Conservation (phyloP, 139 green algal genomes). For the Microglena sp. region DNA sequence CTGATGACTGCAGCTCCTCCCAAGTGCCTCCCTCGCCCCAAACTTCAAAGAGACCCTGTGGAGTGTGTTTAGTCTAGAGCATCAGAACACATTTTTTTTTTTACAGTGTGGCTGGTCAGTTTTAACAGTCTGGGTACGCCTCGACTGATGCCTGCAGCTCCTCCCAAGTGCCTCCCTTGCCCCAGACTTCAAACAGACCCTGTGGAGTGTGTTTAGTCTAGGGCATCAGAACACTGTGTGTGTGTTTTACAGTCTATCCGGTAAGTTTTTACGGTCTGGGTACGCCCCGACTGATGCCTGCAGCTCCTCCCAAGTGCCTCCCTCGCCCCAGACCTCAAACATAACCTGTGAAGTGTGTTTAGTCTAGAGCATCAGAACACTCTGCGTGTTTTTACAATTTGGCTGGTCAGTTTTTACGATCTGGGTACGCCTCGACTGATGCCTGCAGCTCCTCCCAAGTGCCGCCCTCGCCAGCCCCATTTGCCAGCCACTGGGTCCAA, state of each 20-base stretch:
- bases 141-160: conserved; percentile 32
- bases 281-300: background rate
- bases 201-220: background rate
- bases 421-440: background rate
- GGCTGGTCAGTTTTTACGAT: background rate
- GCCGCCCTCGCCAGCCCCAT: too few species aligned
- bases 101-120: too few species aligned
- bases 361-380: too few species aligned
- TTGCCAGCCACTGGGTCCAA: too few species aligned
- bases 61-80: background rate
- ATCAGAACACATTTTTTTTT: too few species aligned
- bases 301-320: conserved; percentile 11
- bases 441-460: conserved; percentile 6
- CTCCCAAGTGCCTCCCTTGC: conserved; percentile 53
- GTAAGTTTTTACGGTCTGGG: background rate
- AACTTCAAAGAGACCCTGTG: conserved; percentile 44
- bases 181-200: conserved; percentile 66
- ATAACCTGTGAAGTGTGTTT: background rate
- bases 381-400: background rate
- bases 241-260: background rate
- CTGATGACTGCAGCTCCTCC: conserved; percentile 38
- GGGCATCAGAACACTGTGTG: too few species aligned
- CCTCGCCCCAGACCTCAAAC: conserved; percentile 79
- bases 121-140: too few species aligned
- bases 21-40: conserved; percentile 66